These are phyloP conservation scores for Acacia crassicarpa DNA, from an alignment of 306 rosid species.

Conservation along the genomic window DNA sequence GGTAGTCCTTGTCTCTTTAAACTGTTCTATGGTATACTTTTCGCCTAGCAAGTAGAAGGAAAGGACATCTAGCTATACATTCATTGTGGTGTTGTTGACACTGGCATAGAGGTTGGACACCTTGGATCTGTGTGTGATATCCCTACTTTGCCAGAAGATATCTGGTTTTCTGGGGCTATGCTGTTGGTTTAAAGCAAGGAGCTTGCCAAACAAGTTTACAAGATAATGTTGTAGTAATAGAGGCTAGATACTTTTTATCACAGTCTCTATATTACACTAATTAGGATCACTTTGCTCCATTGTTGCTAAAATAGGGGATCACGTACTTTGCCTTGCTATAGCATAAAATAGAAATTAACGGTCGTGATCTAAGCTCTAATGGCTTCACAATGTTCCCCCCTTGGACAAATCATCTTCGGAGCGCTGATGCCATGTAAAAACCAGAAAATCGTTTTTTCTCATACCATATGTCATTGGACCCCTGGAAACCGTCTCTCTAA, in stretches of 20 bases:
- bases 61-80: neutral
- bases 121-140: neutral
- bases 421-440: neutral
- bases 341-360: neutral
- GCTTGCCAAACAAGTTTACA: neutral
- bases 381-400: neutral
- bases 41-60: no score
- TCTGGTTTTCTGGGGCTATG: neutral
- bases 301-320: neutral
- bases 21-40: neutral
- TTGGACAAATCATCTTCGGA: neutral
- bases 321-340: neutral
- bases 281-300: neutral
- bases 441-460: neutral
- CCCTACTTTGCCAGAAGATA: neutral
- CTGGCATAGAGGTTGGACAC: neutral
- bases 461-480: neutral
- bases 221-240: no score
- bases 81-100: neutral
- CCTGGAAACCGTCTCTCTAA: no score
- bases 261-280: no score
- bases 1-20: neutral
- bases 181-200: neutral
- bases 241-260: no score
- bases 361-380: neutral